These are phyloP conservation scores for Massospora cicadina DNA, from an alignment of 371 early-diverging fungal genomes.

Conservation along the genomic window DNA sequence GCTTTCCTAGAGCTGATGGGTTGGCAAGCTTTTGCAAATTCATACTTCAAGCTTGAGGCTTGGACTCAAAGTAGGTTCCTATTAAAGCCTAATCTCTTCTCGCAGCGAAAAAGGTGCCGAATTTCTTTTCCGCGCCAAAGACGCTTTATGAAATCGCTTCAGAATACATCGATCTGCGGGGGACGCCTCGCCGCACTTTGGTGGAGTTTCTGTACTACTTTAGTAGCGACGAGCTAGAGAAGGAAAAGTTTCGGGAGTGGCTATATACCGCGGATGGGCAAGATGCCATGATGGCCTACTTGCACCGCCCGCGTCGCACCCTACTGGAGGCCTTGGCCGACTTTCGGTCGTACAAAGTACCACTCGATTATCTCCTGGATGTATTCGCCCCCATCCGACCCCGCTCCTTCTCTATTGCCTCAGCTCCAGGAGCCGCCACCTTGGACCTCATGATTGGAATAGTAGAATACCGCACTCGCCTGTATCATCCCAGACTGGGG, in stretches of 20 bases:
- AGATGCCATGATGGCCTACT: conserved; percentile 74
- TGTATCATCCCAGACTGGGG: conserved; percentile 50
- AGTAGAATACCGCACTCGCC: conserved; percentile 61
- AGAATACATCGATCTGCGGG: conserved; percentile 58
- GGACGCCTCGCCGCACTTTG: conserved; percentile 71
- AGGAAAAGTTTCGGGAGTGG: conserved; percentile 65
- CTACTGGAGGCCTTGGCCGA: conserved; percentile 68
- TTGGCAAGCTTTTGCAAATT: conserved; percentile 53
- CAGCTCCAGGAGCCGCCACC: conserved; percentile 21
- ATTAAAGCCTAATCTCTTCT: not conserved
- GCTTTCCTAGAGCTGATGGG: conserved; percentile 43
- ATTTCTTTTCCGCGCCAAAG: conserved; percentile 24
- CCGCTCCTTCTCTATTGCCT: conserved; percentile 70
- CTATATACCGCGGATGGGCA: conserved; percentile 31
- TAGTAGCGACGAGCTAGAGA: conserved; percentile 43
- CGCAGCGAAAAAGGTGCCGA: conserved; percentile 23
- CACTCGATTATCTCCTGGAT: conserved; percentile 66
- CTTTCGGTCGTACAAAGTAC: conserved; percentile 49
- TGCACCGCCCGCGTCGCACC: conserved; percentile 56
- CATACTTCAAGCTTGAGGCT: conserved; percentile 27
- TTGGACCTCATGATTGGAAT: conserved; percentile 70
- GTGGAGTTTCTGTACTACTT: conserved; percentile 73
- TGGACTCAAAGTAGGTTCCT: conserved; percentile 18
- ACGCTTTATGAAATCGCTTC: conserved; percentile 53
- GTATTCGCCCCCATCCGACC: conserved; percentile 57